Evolutionary conservation across 2,329 filamentous ascomycete genomes (phyloP).

Genomic region (Aspergillus arachidicola): DNA sequence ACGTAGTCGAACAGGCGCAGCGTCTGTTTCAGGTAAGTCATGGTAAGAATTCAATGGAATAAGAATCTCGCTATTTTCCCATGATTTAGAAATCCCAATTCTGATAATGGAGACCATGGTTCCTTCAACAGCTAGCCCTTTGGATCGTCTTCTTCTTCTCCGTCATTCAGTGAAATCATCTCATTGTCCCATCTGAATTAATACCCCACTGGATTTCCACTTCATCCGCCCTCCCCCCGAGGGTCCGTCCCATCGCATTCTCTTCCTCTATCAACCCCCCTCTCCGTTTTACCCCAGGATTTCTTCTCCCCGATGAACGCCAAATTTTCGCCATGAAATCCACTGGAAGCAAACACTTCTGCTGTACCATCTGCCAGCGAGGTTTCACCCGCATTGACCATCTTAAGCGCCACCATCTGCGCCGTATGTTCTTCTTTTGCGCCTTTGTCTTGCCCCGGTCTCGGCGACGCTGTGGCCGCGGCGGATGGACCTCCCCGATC

Average conservation of each 20-base stretch:
- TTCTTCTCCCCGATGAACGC: constrained; percentile 22
- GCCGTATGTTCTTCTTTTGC: constrained; percentile 38
- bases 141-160: background rate
- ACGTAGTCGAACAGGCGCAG: background rate
- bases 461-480: background rate
- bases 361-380: constrained; percentile 48
- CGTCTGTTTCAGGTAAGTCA: background rate
- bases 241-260: background rate
- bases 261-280: constrained; percentile 5
- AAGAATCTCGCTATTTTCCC: background rate
- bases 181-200: background rate
- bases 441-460: background rate
- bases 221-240: background rate
- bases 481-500: constrained; percentile 1
- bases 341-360: constrained; percentile 43
- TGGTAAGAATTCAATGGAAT: background rate
- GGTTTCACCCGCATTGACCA: constrained; percentile 53
- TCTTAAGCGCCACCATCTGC: constrained; percentile 50
- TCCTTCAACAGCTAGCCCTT: background rate
- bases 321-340: constrained; percentile 35
- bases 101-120: constrained; percentile 1
- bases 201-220: background rate
- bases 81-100: background rate
- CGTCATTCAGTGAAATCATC: background rate
- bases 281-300: constrained; percentile 26